A percentile compares a stretch with the other conserved stretches of the same genome.
These are phyloP conservation scores for Sporothrix dimorphospora DNA, from an alignment of 2,329 filamentous ascomycete genomes.

Conservation along the genomic window DNA sequence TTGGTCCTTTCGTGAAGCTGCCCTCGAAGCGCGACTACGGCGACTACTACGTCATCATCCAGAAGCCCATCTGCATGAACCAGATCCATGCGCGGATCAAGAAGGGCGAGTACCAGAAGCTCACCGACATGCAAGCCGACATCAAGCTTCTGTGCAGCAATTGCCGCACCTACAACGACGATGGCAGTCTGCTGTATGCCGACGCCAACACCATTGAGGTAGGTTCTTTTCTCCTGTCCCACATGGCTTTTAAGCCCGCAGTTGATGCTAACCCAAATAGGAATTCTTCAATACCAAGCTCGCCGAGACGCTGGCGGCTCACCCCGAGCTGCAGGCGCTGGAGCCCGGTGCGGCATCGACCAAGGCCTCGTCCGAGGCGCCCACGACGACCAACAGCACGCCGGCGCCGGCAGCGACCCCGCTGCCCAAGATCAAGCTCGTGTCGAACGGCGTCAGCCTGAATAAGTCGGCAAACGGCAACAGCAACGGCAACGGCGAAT, in stretches of 20 bases:
- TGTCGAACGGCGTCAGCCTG: constrained; percentile 33
- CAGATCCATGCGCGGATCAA: constrained; percentile 94
- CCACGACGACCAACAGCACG: constrained; percentile 42
- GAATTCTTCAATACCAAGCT: constrained; percentile 60
- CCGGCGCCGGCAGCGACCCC: constrained; percentile 31
- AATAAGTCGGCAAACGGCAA: constrained; percentile 20
- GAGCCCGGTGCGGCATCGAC: constrained; percentile 31
- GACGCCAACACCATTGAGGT: constrained; percentile 95
- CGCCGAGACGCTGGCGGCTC: constrained; percentile 42
- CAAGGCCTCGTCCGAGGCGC: constrained; percentile 49
- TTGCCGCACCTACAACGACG: constrained; percentile 95
- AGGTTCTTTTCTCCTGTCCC: constrained; percentile 45
- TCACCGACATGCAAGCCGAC: constrained; percentile 81
- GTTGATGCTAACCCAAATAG: constrained; percentile 42
- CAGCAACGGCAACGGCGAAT: constrained; percentile 20
- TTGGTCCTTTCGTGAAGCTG: constrained; percentile 90
- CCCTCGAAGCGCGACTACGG: constrained; percentile 88
- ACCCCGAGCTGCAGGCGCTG: constrained; percentile 37
- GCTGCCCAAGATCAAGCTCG: constrained; percentile 37
- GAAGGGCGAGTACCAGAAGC: constrained; percentile 84
- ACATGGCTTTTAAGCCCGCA: neutral
- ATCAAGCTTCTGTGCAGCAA: constrained; percentile 85
- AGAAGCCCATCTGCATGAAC: constrained; percentile 93
- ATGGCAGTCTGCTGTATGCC: constrained; percentile 85
- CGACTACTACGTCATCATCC: constrained; percentile 94